Base-by-base conservation (phyloP, 179 eudicot genomes). In the Gypsophila paniculata region DNA sequence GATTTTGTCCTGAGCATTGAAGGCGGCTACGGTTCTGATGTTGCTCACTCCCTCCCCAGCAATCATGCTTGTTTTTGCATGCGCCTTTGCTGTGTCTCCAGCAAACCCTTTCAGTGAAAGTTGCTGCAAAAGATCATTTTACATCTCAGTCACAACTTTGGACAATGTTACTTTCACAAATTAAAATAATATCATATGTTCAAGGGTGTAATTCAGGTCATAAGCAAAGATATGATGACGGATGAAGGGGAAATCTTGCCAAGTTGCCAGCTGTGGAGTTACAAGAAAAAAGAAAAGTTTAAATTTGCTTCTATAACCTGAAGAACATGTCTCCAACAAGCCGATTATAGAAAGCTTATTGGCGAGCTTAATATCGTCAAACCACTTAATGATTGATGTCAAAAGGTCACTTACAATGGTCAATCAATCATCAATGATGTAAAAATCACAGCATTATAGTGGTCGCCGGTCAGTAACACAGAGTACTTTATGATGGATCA, bases 31-130 rank as follows among this genome's bases (percentile, higher is more conserved):
- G 0, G 99, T 95, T 44, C 99, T 78, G 48, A 95, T 92, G 80
- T 95, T 92, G 88, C 99, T 95, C 53, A 95, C 98, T 34, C 97
- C 99, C 70, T 95, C 99, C 7, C 99, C 99, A 0, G 99, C 99
- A n/a, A 95, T 90, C 99, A 95, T 95, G 85, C 99, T 95, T 1
- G 99, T 92, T 76, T 95, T 95, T 0, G 99, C 99, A 73, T 95
- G 99, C 0, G 97, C 99, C 80, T 95, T 95, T 19, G 99, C 99
- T 12, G 99, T 95, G 87, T 95, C 99, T 71, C 99, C 99, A 0
- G 98, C 99, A 55, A 95, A 95, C 6, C 99, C 99, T 86, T 95
- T 95, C 58, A 95, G 82, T 14, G 99, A 90, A 15, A 94, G 95
- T 94, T 94, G 99, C 99, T 94, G 93, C 72, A 68, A 4, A 51